Evolutionary conservation across 306 rosid genomes (phyloP), one percentile per base, ranked within the genome.

Genomic region (Pachyrhizus erosus): DNA sequence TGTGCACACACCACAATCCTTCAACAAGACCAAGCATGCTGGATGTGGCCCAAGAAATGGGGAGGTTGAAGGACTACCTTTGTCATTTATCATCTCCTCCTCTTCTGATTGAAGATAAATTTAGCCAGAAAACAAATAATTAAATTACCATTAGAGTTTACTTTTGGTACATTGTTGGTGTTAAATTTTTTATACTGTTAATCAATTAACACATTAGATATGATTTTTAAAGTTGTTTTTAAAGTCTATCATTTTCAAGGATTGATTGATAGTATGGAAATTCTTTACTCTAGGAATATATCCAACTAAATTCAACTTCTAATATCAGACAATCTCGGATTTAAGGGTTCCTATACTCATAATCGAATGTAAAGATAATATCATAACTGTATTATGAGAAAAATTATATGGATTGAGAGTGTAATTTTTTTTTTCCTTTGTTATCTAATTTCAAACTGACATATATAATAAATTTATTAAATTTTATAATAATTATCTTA

Each of bases 1-100:
- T 92, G 51, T 92, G 94, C 89, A 90, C 93, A 1, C 93, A 90
- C 67, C 48, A 49, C 78, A 86, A 37, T 60, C 91, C 93, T 54
- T 69, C 92, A 9, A 65, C 86, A 64, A 84, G 97, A 55, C 97
- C 97, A 45, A 89, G 39, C 76, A 92, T 92, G 97, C 55, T 81
- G 34, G 92, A 92, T 65, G 55, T 83, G 2, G 94, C 97, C 5
- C 87, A 84, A 64, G 97, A 90, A 75, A 89, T 90, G 88, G 82
- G 91, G 2, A 86, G 75, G 70, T 75, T 92, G 87, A 90, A 89
- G 91, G 94, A 89, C 5, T 87, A 83, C 76, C 83, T 92, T 62
- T 79, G 85, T 18, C 79, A 83, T 80, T 2, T 52, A 7, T 81
- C 89, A 73, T 34, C 39, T 3, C 66, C 90, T 2, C 84, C 80